Conservation (phyloP, 2,329 filamentous ascomycete species). For the Fusarium musae region DNA sequence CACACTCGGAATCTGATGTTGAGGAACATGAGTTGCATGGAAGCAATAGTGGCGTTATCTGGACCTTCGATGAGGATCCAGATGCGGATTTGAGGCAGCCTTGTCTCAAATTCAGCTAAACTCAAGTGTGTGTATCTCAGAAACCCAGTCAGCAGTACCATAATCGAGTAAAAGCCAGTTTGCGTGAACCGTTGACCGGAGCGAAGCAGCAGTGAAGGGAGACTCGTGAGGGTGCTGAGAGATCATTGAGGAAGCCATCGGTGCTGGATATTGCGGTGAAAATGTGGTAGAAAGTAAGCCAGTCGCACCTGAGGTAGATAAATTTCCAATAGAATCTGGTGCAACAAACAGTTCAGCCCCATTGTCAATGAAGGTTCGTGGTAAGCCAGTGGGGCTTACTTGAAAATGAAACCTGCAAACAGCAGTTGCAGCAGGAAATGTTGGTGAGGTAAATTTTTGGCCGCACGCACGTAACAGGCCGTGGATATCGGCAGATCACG, state of each 20-base stretch:
- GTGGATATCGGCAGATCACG: background rate
- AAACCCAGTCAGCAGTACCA: fast-evolving
- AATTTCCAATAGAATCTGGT: background rate
- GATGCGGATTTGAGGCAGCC: background rate
- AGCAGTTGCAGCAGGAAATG: background rate
- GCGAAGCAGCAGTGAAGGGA: conserved; percentile 56
- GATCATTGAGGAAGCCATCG: conserved; percentile 81
- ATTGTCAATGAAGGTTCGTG: background rate
- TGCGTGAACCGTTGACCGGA: background rate
- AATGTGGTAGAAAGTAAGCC: background rate
- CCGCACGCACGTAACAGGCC: fast-evolving
- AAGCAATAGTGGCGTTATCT: background rate
- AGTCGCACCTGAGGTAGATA: background rate
- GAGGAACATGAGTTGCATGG: background rate
- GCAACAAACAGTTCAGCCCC: background rate
- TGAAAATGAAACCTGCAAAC: background rate
- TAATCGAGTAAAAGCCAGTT: background rate
- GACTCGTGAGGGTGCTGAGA: no score
- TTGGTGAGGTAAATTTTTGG: background rate
- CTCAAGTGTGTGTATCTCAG: background rate
- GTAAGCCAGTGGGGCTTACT: background rate
- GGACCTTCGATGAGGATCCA: background rate
- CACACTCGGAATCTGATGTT: background rate
- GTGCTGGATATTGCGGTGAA: conserved; percentile 60
- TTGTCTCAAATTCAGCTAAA: background rate